Base-by-base conservation (phyloP, 2,329 filamentous ascomycete genomes). In the Camptophora hylomeconis region DNA sequence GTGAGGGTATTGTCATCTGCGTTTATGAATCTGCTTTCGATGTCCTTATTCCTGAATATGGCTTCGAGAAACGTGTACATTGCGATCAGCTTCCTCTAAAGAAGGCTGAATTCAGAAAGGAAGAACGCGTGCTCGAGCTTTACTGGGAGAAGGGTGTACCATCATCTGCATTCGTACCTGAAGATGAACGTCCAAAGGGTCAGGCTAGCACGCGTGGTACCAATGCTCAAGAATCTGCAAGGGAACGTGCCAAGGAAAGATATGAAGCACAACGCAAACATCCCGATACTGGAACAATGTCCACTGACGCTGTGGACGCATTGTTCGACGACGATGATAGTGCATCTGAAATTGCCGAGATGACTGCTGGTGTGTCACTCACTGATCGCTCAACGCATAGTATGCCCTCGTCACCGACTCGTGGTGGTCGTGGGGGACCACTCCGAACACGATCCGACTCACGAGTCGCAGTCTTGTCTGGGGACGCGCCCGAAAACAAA, bases 71-170 rank as follows among this genome's bases (percentile, higher is more conserved):
- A 73, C 82, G 89, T 41, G 89, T 98, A 29, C 89, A 98, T 60
- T 98, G 89, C 52, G 89, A 98, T 51, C 89, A 98, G 63, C 67
- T 98, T 51, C 89, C 89, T 17, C 64, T 98, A 44, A 74, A 95
- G 71, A 98, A 98, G 67, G 89, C 89, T n/a, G 89, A 98, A 53
- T 98, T 89, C 60, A 76, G 92, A 57, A 95, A 95, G 67, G 84
- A 92, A 52, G 82, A 86, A 61, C 75, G 89, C 32, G 73, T 95
- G 17, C 68, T 98, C 25, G 89, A 98, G 59, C 70, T 98, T 10
- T 98, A 94, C 67, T 98, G 89, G 89, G 89, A 98, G 74, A 98
- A 95, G 71, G 89, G 89, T 25, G 84, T 95, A 5, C 83, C 87
- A 16, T 95, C 86, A 39, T 94, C 87, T 23, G 81, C 86, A 2